Conservation (phyloP, 768 basidiomycete species). For the Rhizopogon roseolus region DNA sequence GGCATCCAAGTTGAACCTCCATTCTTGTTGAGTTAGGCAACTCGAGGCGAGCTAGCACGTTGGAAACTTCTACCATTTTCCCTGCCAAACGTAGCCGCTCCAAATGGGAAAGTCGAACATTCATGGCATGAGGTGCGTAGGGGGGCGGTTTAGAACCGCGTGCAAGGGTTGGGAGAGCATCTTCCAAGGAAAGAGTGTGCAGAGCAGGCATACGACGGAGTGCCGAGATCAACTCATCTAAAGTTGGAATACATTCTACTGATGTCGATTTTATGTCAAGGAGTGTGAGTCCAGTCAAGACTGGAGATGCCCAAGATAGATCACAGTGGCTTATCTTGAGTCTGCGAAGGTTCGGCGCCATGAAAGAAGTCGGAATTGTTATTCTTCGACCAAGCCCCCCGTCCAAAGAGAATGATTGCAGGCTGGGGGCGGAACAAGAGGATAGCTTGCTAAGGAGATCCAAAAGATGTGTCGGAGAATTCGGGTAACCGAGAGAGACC, state of each 20-base stretch:
- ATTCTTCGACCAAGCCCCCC: constrained; percentile 8
- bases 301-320: constrained; percentile 31
- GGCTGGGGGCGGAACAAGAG: constrained; percentile 22
- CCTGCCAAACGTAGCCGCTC: not conserved
- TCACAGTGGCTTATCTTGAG: constrained; percentile 31
- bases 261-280: constrained; percentile 30
- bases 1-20: not conserved
- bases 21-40: not conserved
- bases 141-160: not conserved
- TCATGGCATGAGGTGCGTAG: not conserved
- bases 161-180: constrained; percentile 24
- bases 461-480: constrained; percentile 18
- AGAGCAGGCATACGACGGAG: constrained; percentile 31
- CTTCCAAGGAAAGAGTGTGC: constrained; percentile 29
- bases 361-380: constrained; percentile 3
- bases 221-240: constrained; percentile 25
- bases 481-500: constrained; percentile 21
- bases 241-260: constrained; percentile 21
- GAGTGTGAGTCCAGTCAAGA: constrained; percentile 31
- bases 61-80: not conserved
- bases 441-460: constrained; percentile 21
- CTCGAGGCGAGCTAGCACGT: not conserved
- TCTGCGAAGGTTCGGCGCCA: constrained; percentile 28
- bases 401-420: constrained; percentile 25
- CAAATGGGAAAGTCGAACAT: not conserved